Evolutionary conservation across 495 filamentous ascomycete genomes (phyloP).

Genomic region (Aspergillus asperescens): DNA sequence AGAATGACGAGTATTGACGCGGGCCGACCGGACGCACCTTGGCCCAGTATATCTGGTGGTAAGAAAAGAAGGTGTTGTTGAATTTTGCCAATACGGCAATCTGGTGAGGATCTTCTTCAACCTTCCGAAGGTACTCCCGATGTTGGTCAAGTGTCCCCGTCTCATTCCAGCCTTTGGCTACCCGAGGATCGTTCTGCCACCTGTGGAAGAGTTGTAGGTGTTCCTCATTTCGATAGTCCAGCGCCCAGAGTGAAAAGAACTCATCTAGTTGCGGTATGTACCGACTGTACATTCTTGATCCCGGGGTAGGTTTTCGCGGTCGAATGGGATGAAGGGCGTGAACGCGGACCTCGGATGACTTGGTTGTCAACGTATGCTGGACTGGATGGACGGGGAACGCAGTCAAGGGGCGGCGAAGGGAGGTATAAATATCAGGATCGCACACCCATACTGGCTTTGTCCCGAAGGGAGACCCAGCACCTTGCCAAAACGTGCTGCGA

Average conservation of each 20-base stretch:
- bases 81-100: slow-evolving; percentile 53
- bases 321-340: slow-evolving; percentile 26
- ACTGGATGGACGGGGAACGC: slow-evolving; percentile 14
- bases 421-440: slow-evolving; percentile 13
- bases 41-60: slow-evolving; percentile 64
- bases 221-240: slow-evolving; percentile 46
- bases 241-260: slow-evolving; percentile 56
- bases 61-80: slow-evolving; percentile 54
- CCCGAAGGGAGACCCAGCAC: slow-evolving; percentile 21
- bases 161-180: slow-evolving; percentile 65
- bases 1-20: not conserved
- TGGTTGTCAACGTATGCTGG: slow-evolving; percentile 20
- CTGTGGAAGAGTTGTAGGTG: slow-evolving; percentile 57
- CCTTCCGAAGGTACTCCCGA: slow-evolving; percentile 49
- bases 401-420: slow-evolving; percentile 17
- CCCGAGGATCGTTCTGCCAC: slow-evolving; percentile 68
- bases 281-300: slow-evolving; percentile 55
- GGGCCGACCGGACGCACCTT: slow-evolving; percentile 44
- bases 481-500: slow-evolving; percentile 25
- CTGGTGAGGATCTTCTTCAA: slow-evolving; percentile 54
- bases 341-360: slow-evolving; percentile 17
- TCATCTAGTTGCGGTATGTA: slow-evolving; percentile 60
- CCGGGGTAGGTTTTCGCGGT: slow-evolving; percentile 51
- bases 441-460: slow-evolving; percentile 20
- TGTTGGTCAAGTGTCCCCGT: slow-evolving; percentile 60